These are phyloP conservation scores for Xanthoconium stramineum DNA, from an alignment of 768 basidiomycete species.

Conservation along the genomic window DNA sequence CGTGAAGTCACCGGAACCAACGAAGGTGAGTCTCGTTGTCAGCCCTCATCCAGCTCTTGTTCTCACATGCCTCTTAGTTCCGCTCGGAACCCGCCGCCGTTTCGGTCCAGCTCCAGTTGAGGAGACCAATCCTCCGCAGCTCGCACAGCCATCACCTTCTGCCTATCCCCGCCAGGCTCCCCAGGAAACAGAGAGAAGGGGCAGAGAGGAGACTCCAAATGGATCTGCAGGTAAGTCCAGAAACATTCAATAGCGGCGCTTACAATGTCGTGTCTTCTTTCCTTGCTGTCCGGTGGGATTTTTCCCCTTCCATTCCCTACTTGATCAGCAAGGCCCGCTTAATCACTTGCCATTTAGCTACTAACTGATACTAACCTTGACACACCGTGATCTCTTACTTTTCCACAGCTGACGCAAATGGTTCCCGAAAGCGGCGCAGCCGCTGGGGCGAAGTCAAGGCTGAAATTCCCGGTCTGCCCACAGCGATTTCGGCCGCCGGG, in stretches of 20 bases:
- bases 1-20: slow-evolving; percentile 91
- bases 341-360: slow-evolving; percentile 34
- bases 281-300: slow-evolving; percentile 35
- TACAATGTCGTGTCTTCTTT: slow-evolving; percentile 37
- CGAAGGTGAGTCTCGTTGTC: slow-evolving; percentile 59
- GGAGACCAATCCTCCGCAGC: slow-evolving; percentile 76
- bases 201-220: slow-evolving; percentile 67
- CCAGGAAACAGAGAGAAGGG: slow-evolving; percentile 59
- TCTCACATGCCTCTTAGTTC: slow-evolving; percentile 45
- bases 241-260: slow-evolving; percentile 34
- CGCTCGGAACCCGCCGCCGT: slow-evolving; percentile 83
- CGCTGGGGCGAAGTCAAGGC: slow-evolving; percentile 96
- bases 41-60: slow-evolving; percentile 1
- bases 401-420: slow-evolving; percentile 72
- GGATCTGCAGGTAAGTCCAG: slow-evolving; percentile 73
- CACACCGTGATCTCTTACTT: slow-evolving; percentile 39
- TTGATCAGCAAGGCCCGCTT: slow-evolving; percentile 30
- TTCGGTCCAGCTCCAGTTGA: slow-evolving; percentile 88
- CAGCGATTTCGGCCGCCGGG: slow-evolving; percentile 88
- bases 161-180: slow-evolving; percentile 70
- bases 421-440: slow-evolving; percentile 91
- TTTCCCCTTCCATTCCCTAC: slow-evolving; percentile 22
- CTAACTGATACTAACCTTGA: slow-evolving; percentile 58
- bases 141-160: slow-evolving; percentile 83
- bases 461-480: slow-evolving; percentile 90